Evolutionary conservation across 2,329 filamentous ascomycete genomes (phyloP), one percentile per base, ranked within the genome.

Genomic region (Thermomyces lanuginosus): DNA sequence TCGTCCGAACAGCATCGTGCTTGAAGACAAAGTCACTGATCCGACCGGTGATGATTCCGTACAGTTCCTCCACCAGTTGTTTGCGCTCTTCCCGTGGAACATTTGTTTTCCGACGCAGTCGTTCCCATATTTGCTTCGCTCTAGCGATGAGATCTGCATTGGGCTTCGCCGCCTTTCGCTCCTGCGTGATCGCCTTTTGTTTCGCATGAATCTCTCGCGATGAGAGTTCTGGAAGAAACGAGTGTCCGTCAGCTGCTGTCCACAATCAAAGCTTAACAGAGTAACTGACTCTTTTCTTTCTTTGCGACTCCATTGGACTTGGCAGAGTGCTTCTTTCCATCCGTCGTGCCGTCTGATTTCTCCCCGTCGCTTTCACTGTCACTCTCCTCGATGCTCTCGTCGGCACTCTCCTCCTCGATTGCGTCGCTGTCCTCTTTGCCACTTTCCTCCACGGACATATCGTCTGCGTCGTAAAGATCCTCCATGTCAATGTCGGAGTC

Each of bases 1-100:
- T 78, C 21, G 92, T 83, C 40, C 89, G 72, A n/a, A 92, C 86
- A 18, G 83, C 81, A 50, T 98, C 89, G 53, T 98, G 89, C 68
- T 98, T 98, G 59, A 98, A 79, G 11, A 93, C 86, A 40, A 95
- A 92, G 36, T 95, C 89, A 55, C 81, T 82, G 43, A 95, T 78
- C 31, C 79, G 72, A 28, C 84, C 86, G 13, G 80, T 89, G 43
- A 93, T 79, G 45, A 98, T 92, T 31, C 68, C 66, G 53, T 92
- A 95, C 14, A 98, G 67, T 60, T 98, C 86, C 33, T 75, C 69
- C 24, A 95, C 78, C 21, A 98, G 68, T 49, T 76, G 67, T 53
- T 86, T 76, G 36, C 89, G 71, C 60, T 98, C 84, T 20, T 91
- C 80, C 43, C 76, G 73, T 21, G 83, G 78, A 1, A 98, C 82